Evolutionary conservation across 768 basidiomycete genomes (phyloP), one percentile per base, ranked within the genome.

Genomic region (Mycena sanguinolenta): DNA sequence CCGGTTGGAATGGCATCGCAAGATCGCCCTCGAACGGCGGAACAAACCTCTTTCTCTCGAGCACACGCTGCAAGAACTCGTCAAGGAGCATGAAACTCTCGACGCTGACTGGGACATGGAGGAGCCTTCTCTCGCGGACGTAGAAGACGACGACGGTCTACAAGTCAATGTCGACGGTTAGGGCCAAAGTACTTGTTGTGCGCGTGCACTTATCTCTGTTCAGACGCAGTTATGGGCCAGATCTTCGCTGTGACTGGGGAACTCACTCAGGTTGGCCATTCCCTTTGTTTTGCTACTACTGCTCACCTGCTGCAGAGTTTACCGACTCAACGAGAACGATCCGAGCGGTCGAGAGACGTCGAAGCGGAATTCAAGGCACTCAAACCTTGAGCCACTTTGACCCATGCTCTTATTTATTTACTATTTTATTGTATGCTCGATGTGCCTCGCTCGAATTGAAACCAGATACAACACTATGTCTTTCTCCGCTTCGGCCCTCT

Each of bases 1-100:
- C 58, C 84, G 91, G 34, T 81, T 95, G 60, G 87, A 91, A 72
- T 94, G 90, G 90, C 90, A 95, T 76, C 89, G 88, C 70, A 86
- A 91, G 65, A 86, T 94, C 44, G 91, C 92, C 27, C 87, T 87
- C 58, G 88, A 88, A 66, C 86, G 95, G 54, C 89, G 92, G 57
- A 87, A 83, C 12, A 81, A 85, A 49, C 95, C 95, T 0, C 75
- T 73, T 23, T 85, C 90, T 65, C 83, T 92, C 21, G 84, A 87
- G 64, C 67, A 75, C 16, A 75, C 78, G 2, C 63, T 87, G 2
- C 65, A 75, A 2, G 77, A 75, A 39, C 68, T 83, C 34, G 70
- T 83, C 38, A 69, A 77, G 65, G 77, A 81, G 68, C 79, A 83
- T 53, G 75, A 73, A 13, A 75, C 63, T 28, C 73, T 79, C 25